Conservation (phyloP, 2,329 filamentous ascomycete species). For the Byssothecium circinans region DNA sequence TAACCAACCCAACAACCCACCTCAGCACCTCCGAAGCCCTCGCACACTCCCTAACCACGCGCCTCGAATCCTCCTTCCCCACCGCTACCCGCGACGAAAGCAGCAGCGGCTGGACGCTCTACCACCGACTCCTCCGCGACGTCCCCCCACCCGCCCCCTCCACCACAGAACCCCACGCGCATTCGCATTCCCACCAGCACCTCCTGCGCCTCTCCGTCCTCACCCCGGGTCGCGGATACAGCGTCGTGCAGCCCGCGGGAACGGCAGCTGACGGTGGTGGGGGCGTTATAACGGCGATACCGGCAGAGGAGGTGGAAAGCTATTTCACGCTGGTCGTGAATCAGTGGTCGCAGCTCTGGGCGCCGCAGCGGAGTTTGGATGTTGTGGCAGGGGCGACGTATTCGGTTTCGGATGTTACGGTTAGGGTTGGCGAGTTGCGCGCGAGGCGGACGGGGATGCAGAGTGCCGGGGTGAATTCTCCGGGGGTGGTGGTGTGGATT, state of each 20-base stretch:
- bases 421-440: slow-evolving; percentile 34
- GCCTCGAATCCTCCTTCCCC: slow-evolving; percentile 31
- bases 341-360: slow-evolving; percentile 32
- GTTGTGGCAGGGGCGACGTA: slow-evolving; percentile 25
- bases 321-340: slow-evolving; percentile 16
- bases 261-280: background rate
- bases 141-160: slow-evolving; percentile 21
- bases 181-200: slow-evolving; percentile 36
- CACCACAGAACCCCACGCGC: slow-evolving; percentile 17
- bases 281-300: slow-evolving; percentile 25
- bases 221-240: slow-evolving; percentile 22
- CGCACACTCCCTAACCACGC: slow-evolving; percentile 25
- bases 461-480: slow-evolving; percentile 18
- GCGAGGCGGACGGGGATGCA: slow-evolving; percentile 22
- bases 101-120: slow-evolving; percentile 30
- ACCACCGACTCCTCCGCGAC: slow-evolving; percentile 39
- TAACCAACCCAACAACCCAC: slow-evolving; percentile 28
- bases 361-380: slow-evolving; percentile 23
- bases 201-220: slow-evolving; percentile 31
- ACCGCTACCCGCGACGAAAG: slow-evolving; percentile 19
- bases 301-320: slow-evolving; percentile 24
- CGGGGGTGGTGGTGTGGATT: slow-evolving; percentile 35
- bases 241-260: slow-evolving; percentile 23
- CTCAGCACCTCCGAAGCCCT: slow-evolving; percentile 26
- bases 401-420: slow-evolving; percentile 22